Evolutionary conservation across 2,329 filamentous ascomycete species (phyloP).

Genomic region (Pseudocercospora ulei): DNA sequence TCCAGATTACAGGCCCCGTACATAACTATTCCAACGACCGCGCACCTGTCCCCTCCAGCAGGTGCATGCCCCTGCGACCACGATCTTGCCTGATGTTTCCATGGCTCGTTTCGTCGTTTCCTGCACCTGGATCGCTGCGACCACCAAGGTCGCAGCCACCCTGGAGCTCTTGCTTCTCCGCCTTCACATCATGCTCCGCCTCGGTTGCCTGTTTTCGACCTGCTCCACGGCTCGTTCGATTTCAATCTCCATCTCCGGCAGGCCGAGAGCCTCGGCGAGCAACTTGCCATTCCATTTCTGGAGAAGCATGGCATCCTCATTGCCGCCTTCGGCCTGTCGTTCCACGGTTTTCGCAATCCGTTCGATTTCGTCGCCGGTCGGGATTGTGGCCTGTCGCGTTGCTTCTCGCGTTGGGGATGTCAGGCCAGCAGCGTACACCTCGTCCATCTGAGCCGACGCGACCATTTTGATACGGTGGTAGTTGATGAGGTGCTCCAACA

Average conservation of each 20-base stretch:
- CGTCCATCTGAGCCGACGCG: slow-evolving; percentile 61
- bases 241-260: slow-evolving; percentile 47
- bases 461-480: slow-evolving; percentile 58
- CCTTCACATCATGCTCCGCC: slow-evolving; percentile 11
- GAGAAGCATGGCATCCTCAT: slow-evolving; percentile 43
- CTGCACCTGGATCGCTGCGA: neutral
- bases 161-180: slow-evolving; percentile 16
- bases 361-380: slow-evolving; percentile 35
- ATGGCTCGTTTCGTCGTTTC: slow-evolving; percentile 11
- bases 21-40: no score
- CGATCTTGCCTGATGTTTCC: neutral
- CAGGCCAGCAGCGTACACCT: slow-evolving; percentile 55
- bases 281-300: slow-evolving; percentile 45
- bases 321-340: slow-evolving; percentile 36
- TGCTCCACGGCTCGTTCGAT: slow-evolving; percentile 47
- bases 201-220: slow-evolving; percentile 41
- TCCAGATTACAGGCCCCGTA: no score
- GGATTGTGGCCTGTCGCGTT: slow-evolving; percentile 35
- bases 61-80: no score
- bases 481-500: slow-evolving; percentile 70
- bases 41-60: no score
- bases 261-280: slow-evolving; percentile 42
- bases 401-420: slow-evolving; percentile 38
- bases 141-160: slow-evolving; percentile 3
- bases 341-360: slow-evolving; percentile 36